Base-by-base conservation (phyloP, 1,284 basidiomycete species). In the Hortiboletus rubellus region DNA sequence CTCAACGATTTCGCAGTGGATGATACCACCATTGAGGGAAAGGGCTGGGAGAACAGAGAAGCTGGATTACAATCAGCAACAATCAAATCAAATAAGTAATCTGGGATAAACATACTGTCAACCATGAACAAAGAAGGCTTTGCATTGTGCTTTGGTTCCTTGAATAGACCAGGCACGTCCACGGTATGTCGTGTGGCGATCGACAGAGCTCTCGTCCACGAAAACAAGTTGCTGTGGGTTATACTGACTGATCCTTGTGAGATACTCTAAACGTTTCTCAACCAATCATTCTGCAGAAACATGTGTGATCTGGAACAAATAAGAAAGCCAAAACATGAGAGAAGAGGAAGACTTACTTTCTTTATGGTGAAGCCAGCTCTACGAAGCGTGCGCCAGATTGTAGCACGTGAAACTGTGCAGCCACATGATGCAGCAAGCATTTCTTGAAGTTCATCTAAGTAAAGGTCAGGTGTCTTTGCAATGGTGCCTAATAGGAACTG, bases 221-320 rank as follows among this genome's bases (percentile, higher is more conserved):
- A 34, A 34, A 34, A 34, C 34, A 34, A 34, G 12, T 34, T 34
- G 34, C 34, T 34, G 10, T 7, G 7, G 34, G 10, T 34, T 3
- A 34, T 34, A 34, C 10, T 9, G 10, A 34, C 12, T 9, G n/a
- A 73, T 70, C 3, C 54, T 34, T 17, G 57, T 34, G 6, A 58
- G 52, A 44, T 62, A 76, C 1, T 61, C 40, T 8, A 65, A 48
- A 2, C 62, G 43, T 31, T 64, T 61, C 9, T 58, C 30, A n/a
- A 63, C 68, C 46, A 66, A 66, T 0, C 57, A 46, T 44, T 74
- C 69, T 10, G 63, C 52, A 8, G 70, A 70, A 47, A 56, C 41
- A 18, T 61, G 40, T 2, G 59, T 64, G 14, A 73, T 55, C 70
- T 72, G 42, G 36, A 15, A 7, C 15, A 38, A 27, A 12, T n/a